phyloP scores from a whole-genome alignment of 192 early-diverging fungal genomes.

The Lobosporangium transversale region DNA sequence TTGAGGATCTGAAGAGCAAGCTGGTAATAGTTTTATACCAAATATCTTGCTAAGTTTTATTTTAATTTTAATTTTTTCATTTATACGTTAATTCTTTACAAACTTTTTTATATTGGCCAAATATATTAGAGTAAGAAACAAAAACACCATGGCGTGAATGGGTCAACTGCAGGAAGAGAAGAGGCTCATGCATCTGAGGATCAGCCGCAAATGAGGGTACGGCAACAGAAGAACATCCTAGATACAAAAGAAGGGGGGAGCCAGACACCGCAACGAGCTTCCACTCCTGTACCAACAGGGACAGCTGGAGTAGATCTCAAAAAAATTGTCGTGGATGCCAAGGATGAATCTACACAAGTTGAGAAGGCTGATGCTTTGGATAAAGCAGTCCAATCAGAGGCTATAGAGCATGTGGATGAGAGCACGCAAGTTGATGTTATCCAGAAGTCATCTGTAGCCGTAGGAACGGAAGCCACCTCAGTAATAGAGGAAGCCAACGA shows the following conservation, averaged over 20 bases:
- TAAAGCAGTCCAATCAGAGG: conserved; percentile 39
- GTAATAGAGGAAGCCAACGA: not conserved
- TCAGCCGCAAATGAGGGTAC: conserved; percentile 4
- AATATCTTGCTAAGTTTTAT: not conserved
- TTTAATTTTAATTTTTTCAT: not conserved
- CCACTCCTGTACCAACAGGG: conserved; percentile 28
- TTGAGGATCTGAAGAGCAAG: conserved; percentile 14
- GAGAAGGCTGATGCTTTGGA: conserved; percentile 23
- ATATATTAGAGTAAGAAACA: conserved; percentile 17
- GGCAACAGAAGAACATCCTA: conserved; percentile 5
- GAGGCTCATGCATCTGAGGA: not conserved
- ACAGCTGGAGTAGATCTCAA: not conserved
- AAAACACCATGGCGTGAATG: not conserved
- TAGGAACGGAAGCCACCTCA: not conserved
- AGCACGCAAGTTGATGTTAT: conserved; percentile 10
- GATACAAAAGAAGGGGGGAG: conserved; percentile 5
- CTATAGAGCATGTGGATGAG: conserved; percentile 22
- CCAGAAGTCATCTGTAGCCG: not conserved
- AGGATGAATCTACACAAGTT: conserved; percentile 36
- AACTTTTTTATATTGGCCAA: not conserved
- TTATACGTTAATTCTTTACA: no score
- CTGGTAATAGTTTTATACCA: conserved; percentile 8
- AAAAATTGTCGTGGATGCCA: not conserved
- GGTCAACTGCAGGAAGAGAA: not conserved
- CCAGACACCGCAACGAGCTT: conserved; percentile 19